These are phyloP conservation scores for Lepiota brunneoincarnata DNA, from an alignment of 768 basidiomycete species.

Conservation along the genomic window DNA sequence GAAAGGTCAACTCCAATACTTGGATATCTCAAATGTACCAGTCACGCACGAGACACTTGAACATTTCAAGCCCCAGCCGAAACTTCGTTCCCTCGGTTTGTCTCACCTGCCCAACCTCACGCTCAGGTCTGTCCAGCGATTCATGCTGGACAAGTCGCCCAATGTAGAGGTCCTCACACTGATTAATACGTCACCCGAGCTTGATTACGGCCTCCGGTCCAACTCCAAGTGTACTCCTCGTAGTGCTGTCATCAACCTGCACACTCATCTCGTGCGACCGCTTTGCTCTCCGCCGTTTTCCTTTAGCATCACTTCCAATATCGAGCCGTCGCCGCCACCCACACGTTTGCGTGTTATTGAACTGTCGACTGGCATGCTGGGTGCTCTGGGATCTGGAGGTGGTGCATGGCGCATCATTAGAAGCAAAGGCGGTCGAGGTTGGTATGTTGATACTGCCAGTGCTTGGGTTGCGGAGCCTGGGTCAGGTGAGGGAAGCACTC, in stretches of 20 bases:
- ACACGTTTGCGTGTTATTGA: conserved; percentile 88
- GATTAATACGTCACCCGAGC: conserved; percentile 70
- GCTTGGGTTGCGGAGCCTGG: conserved; percentile 65
- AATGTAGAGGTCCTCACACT: conserved; percentile 88
- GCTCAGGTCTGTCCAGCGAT: conserved; percentile 61
- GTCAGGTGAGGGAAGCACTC: conserved; percentile 37
- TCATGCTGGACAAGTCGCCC: conserved; percentile 64
- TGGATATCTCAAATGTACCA: conserved; percentile 87
- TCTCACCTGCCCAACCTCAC: conserved; percentile 78
- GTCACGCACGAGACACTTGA: conserved; percentile 57
- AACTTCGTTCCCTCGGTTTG: conserved; percentile 84
- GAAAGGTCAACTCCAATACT: conserved; percentile 72
- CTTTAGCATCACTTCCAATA: conserved; percentile 43
- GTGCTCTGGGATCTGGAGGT: conserved; percentile 72
- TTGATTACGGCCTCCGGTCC: conserved; percentile 53
- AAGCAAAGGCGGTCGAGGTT: conserved; percentile 91
- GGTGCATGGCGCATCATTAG: conserved; percentile 87
- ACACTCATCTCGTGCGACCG: conserved; percentile 75
- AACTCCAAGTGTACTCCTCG: conserved; percentile 44
- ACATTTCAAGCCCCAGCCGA: conserved; percentile 60
- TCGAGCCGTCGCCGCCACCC: conserved; percentile 42
- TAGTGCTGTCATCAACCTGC: conserved; percentile 73
- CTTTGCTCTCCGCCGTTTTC: conserved; percentile 78
- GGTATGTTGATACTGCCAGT: conserved; percentile 89
- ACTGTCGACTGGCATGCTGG: conserved; percentile 67